Evolutionary conservation across 2,329 filamentous ascomycete genomes (phyloP), one percentile per base, ranked within the genome.

Genomic region (Dothideomycetidae sp.): DNA sequence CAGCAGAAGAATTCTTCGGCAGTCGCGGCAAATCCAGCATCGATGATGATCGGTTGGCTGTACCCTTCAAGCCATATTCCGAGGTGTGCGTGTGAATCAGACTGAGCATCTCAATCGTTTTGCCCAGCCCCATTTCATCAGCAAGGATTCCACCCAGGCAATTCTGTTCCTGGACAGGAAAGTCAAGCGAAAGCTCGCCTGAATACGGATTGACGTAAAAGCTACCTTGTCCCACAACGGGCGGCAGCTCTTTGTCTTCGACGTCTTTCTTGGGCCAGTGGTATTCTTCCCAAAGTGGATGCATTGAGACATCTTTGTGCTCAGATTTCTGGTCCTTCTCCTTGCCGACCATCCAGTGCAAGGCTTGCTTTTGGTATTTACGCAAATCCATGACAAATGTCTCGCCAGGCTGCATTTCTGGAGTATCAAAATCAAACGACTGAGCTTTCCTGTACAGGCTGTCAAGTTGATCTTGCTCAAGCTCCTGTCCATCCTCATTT

Each of bases 171-270:
- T 98, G 90, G 2, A 76, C 73, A 1, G 90, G 90, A 47, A 98
- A 98, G 4, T 93, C 76, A 0, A 96, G 64, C 2, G 85, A 92
- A 36, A 98, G 63, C 48, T 96, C 88, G 5, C 90, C 90, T 5
- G 86, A 94, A 56, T 98, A 98, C 0, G 88, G 88, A 50, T 98
- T 98, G 49, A 96, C 79, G 49, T 94, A 98, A 51, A 98, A 98
- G 42, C 71, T 74, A 5, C 72, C 58, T 48, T 85, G 75, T 2
- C 69, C 73, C 7, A 73, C 63, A 5, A 90, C 66, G 12, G 54
- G 52, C 0, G 79, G 76, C 9, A 94, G 53, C 4, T 79, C 72
- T 29, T 81, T 73, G 46, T 90, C 86, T 47, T 96, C 81, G 26
- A 81, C 77, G 57, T 98, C 90, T 53, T 86, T 85, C 1, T 65